These are phyloP conservation scores for Acacia confusa DNA, from an alignment of 306 rosid species.

Conservation along the genomic window DNA sequence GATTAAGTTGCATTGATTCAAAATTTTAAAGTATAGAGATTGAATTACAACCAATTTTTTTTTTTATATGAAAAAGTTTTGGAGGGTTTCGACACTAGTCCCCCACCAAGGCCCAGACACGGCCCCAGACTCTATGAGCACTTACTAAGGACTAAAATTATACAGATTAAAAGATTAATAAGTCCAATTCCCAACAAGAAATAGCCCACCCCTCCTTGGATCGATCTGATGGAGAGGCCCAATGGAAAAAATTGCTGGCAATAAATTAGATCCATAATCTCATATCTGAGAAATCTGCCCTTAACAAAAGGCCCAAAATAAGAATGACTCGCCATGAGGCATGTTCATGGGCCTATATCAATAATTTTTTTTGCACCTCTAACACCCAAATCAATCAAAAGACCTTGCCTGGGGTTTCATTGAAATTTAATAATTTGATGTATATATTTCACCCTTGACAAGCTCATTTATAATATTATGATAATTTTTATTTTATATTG, in stretches of 20 bases:
- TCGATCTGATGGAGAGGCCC: too few species aligned
- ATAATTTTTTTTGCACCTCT: too few species aligned
- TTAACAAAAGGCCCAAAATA: neutral
- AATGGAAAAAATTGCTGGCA: neutral
- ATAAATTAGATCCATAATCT: neutral
- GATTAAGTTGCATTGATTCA: too few species aligned
- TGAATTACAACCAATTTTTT: too few species aligned
- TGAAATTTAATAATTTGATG: neutral
- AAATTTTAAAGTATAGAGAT: fast-evolving
- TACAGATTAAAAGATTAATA: too few species aligned
- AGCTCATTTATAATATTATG: neutral
- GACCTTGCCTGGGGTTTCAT: neutral
- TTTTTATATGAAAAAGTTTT: too few species aligned
- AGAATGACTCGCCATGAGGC: neutral
- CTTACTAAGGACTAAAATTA: too few species aligned
- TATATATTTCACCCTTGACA: neutral
- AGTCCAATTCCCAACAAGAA: too few species aligned
- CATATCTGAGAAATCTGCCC: neutral
- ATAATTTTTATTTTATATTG: neutral
- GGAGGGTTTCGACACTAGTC: too few species aligned
- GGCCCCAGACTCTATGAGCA: too few species aligned
- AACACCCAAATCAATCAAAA: neutral
- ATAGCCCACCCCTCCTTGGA: neutral
- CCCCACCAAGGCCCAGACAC: too few species aligned
- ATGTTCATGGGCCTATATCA: neutral